Base-by-base conservation (phyloP, 371 early-diverging fungal species). In the Zopfochytrium polystomum region DNA sequence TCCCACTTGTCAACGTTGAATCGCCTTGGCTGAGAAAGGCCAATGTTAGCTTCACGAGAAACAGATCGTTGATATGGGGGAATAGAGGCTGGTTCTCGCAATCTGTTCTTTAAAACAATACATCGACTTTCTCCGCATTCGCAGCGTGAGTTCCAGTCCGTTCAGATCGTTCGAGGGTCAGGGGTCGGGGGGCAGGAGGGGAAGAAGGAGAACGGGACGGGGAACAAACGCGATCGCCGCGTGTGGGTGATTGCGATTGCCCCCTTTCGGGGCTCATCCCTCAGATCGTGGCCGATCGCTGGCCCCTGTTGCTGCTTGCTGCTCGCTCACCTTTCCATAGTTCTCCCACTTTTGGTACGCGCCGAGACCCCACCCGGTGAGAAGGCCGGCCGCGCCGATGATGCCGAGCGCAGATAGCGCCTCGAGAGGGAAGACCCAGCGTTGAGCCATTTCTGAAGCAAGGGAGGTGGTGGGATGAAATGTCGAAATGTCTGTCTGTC, bases 1-100 rank as follows among this genome's bases (percentile, higher is more conserved):
- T 80, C 80, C 80, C 80, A 80, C n/a, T 60, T 61, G 58, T 80
- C 80, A 1, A 78, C 76, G 64, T 63, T 75, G 66, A 60, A 80
- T 27, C 80, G 63, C 48, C 71, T 72, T 22, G 77, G 69, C 80
- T 79, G 58, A 5, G 48, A n/a, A n/a, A 23, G 53, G 9, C 1
- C 46, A 20, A 48, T 20, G 25, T 13, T 1, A 48, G 18, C 13
- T 3, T 20, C 18, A 13, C 1, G 13, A 48, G 20, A 48, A 25
- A 48, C 13, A 18, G 49, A 25, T 18, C 49, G 2, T 3, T 25
- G 22, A 20, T 2, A 48, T n/a, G n/a, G n/a, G n/a, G n/a, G 18
- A 43, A 43, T 43, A 18, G 43, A 43, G 43, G 18, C 43, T 43
- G 43, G 43, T 43, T 20, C 43, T 20, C 15, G 15, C 15, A 15